These are phyloP conservation scores for Penicillium sp. DNA, from an alignment of 2,329 filamentous ascomycete genomes.

Conservation along the genomic window DNA sequence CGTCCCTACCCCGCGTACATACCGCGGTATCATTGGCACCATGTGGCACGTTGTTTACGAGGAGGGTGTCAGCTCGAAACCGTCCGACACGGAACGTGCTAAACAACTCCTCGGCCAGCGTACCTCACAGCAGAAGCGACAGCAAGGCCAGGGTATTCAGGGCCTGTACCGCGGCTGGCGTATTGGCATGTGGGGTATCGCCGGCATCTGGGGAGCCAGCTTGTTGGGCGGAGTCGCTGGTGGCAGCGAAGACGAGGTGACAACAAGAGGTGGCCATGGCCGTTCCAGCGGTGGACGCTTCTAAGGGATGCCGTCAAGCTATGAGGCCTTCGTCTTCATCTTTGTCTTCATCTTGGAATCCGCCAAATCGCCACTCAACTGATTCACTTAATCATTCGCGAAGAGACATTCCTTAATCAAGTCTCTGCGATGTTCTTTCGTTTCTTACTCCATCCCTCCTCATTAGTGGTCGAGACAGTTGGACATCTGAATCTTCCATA, in stretches of 20 bases:
- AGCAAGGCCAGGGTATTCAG: constrained; percentile 54
- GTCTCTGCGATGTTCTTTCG: neutral
- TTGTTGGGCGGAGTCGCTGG: constrained; percentile 40
- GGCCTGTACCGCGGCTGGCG: constrained; percentile 59
- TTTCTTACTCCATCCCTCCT: neutral
- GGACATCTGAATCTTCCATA: neutral
- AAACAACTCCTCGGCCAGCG: constrained; percentile 36
- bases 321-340: neutral
- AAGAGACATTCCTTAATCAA: neutral
- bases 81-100: constrained; percentile 45
- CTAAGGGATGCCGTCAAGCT: constrained; percentile 11
- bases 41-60: constrained; percentile 83
- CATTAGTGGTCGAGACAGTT: neutral
- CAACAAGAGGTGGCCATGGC: constrained; percentile 21
- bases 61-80: constrained; percentile 60
- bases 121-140: constrained; percentile 41
- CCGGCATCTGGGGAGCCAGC: constrained; percentile 53
- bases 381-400: neutral
- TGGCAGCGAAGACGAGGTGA: constrained; percentile 35
- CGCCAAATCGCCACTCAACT: neutral
- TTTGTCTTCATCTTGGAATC: neutral
- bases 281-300: constrained; percentile 31
- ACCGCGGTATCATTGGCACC: constrained; percentile 83
- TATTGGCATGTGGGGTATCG: constrained; percentile 54
- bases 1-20: constrained; percentile 70